Evolutionary conservation across 805 yeast genomes (phyloP), one percentile per base, ranked within the genome.

Genomic region (Lipomyces sp.): DNA sequence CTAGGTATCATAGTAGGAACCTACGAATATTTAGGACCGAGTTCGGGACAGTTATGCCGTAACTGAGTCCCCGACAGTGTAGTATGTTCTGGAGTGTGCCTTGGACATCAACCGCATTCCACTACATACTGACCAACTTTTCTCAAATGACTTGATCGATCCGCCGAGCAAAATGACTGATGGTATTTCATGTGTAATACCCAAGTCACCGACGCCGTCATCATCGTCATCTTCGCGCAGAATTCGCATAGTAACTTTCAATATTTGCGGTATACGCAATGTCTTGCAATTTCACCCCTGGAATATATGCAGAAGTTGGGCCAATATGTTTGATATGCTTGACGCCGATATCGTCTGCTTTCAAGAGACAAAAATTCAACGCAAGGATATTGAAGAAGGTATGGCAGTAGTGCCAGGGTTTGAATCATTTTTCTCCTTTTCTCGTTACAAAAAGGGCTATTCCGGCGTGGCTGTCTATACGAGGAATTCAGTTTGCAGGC

Each of bases 401-500:
- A 79, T 86, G 77, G 86, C 86, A 1, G 78, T 83, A 50, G 77
- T 89, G 0, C 80, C 82, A 0, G 86, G 87, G 0, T 94, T 83
- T 74, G 79, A 82, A 32, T 82, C 90, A 1, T 94, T 86, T 72
- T 84, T 92, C 42, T 82, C 94, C 0, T 79, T 92, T 11, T 96
- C 97, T 0, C 76, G 75, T 10, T 64, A 75, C 2, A 90, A 86
- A 74, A 90, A 87, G 73, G 98, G 98, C 0, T 95, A 95, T 75
- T 85, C 94, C 64, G 99, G 99, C 0, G 98, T 94, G 0, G 96
- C 93, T 0, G 84, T 94, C 2, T 94, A 90, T 77, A 82, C 90
- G 1, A 79, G 92, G 57, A 77, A 80, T 2, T 86, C 88, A 0
- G 30, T 13, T 4, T 64, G 70, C 54, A 29, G 62, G 11, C 72